Conservation (phyloP, 768 basidiomycete genomes). For the Kwoniella mangroviensis region DNA sequence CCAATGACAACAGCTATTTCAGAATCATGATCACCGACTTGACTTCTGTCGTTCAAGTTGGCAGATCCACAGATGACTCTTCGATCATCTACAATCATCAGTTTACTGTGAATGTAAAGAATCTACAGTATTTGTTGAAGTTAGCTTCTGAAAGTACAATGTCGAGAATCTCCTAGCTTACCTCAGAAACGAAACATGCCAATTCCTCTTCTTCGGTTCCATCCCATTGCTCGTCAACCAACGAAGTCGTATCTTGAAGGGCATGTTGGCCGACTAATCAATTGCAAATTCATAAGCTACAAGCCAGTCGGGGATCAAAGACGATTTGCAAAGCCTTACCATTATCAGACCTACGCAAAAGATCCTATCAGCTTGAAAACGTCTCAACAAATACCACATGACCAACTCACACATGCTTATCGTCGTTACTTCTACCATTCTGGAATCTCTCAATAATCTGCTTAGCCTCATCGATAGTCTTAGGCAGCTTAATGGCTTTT, state of each 20-base stretch:
- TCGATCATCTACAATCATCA: constrained; percentile 94
- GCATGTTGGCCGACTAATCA: constrained; percentile 75
- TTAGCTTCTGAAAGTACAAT: not conserved
- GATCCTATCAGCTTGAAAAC: not conserved
- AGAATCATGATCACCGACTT: constrained; percentile 81
- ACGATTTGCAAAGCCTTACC: no score
- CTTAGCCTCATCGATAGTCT: constrained; percentile 69
- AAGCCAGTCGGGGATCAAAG: not conserved
- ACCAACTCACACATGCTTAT: constrained; percentile 49
- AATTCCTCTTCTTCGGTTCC: constrained; percentile 83
- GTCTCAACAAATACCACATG: no score
- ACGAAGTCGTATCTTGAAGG: constrained; percentile 66
- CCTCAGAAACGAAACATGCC: constrained; percentile 67
- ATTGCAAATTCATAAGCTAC: not conserved
- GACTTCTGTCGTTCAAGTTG: constrained; percentile 63
- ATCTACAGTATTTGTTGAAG: constrained; percentile 63
- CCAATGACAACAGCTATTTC: constrained; percentile 86
- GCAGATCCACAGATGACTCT: constrained; percentile 93
- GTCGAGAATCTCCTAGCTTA: constrained; percentile 22
- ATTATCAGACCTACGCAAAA: constrained; percentile 41
- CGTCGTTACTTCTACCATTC: constrained; percentile 63
- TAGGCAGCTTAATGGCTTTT: constrained; percentile 71
- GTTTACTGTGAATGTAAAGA: constrained; percentile 57
- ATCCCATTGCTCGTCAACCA: constrained; percentile 81
- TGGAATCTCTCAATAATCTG: constrained; percentile 75